phyloP scores from a whole-genome alignment of 345 rosid genomes.

The Geranium rotundifolium region DNA sequence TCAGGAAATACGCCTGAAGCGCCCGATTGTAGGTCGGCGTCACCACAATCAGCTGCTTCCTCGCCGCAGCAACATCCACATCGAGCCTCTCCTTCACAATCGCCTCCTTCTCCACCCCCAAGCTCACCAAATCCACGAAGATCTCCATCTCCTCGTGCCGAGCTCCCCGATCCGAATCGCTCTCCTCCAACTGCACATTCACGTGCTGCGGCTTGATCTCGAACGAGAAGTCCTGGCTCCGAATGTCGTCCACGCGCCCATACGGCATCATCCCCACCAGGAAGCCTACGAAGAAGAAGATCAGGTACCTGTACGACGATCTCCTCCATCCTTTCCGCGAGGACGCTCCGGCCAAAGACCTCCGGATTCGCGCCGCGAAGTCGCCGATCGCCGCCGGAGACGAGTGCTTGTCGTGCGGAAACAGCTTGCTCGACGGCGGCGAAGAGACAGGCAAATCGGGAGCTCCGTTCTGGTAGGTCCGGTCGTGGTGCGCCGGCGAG shows the following conservation, averaged over 20 bases:
- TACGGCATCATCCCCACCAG: slow-evolving; percentile 50
- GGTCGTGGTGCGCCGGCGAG: slow-evolving; percentile 63
- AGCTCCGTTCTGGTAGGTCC: slow-evolving; percentile 38
- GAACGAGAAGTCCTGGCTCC: slow-evolving; percentile 36
- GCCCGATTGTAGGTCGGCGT: slow-evolving; percentile 83
- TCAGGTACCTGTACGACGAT: slow-evolving; percentile 45
- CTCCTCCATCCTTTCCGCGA: slow-evolving; percentile 28
- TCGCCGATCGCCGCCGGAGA: not conserved
- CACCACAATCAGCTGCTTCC: slow-evolving; percentile 67
- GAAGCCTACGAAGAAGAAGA: slow-evolving; percentile 58
- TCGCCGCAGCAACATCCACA: slow-evolving; percentile 29
- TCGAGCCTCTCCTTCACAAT: slow-evolving; percentile 10
- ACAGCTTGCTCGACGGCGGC: not conserved
- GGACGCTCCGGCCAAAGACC: not conserved
- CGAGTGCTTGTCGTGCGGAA: not conserved
- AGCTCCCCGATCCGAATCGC: slow-evolving; percentile 5
- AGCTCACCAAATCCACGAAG: slow-evolving; percentile 23
- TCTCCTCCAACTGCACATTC: slow-evolving; percentile 28
- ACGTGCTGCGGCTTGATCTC: slow-evolving; percentile 54
- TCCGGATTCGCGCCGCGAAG: not conserved
- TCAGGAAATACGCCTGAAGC: slow-evolving; percentile 63
- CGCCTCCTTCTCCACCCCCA: slow-evolving; percentile 12
- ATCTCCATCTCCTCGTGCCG: slow-evolving; percentile 17
- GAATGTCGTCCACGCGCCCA: slow-evolving; percentile 45
- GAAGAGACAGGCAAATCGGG: slow-evolving; percentile 7